Percentiles rank a stretch among this genome's conserved stretches.
Evolutionary conservation across 2,329 filamentous ascomycete genomes (phyloP).

Genomic region (Pseudogymnoascus sp.): DNA sequence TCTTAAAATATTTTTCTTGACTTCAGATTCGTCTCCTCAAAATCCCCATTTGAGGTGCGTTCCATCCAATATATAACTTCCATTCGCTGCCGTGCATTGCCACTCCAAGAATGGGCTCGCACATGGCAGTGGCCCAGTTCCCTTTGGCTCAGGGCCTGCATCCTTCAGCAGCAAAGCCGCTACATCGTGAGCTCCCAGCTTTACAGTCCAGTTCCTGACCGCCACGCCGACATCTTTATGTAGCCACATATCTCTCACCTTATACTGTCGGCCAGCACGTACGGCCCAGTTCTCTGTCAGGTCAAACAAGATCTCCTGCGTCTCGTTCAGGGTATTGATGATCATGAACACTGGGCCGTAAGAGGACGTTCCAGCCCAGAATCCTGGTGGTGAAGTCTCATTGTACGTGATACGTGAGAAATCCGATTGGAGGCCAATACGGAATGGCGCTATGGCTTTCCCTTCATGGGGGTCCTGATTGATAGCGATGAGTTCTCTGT

Average conservation of each 20-base stretch:
- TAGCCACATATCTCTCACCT: constrained; percentile 22
- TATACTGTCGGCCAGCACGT: constrained; percentile 19
- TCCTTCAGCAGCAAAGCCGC: constrained; percentile 19
- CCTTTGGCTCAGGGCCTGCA: background rate
- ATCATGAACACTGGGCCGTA: constrained; percentile 24
- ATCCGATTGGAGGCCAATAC: constrained; percentile 18
- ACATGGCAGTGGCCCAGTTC: background rate
- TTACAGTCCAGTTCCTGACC: constrained; percentile 19
- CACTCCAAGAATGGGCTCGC: constrained; percentile 3
- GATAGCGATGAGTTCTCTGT: constrained; percentile 21
- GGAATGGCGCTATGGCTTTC: constrained; percentile 18
- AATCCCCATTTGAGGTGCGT: background rate
- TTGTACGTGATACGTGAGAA: constrained; percentile 17
- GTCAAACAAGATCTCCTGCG: constrained; percentile 18
- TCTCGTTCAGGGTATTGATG: constrained; percentile 18
- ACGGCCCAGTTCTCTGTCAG: constrained; percentile 23
- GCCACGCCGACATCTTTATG: constrained; percentile 18
- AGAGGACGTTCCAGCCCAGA: constrained; percentile 23
- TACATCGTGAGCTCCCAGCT: constrained; percentile 19
- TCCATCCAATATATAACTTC: background rate
- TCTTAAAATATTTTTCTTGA: background rate
- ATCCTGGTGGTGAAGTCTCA: constrained; percentile 14
- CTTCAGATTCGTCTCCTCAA: background rate
- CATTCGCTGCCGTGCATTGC: background rate
- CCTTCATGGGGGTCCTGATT: constrained; percentile 23